phyloP scores from a whole-genome alignment of 2,329 filamentous ascomycete species.

The Scedosporium dehoogii region DNA sequence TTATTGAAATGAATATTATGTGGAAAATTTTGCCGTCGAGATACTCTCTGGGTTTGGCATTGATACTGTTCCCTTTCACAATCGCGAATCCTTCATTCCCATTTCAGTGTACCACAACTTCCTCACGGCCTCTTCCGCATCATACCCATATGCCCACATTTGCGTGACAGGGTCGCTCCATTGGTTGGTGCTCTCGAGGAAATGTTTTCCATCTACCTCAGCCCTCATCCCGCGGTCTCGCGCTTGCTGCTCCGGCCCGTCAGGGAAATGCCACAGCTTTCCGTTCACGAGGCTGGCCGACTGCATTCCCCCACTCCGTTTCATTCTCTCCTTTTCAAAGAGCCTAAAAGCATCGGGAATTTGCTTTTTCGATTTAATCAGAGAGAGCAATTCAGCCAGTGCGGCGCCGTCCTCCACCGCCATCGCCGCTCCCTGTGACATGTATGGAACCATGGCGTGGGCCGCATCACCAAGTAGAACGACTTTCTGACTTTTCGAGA shows the following conservation, averaged over 20 bases:
- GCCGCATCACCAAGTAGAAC: constrained; percentile 31
- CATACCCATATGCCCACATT: constrained; percentile 38
- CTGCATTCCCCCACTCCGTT: constrained; percentile 27
- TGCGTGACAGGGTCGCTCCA: constrained; percentile 37
- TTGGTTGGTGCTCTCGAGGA: constrained; percentile 32
- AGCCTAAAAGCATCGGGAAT: constrained; percentile 21
- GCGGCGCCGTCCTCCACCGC: constrained; percentile 31
- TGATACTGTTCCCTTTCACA: too few relatives aligned
- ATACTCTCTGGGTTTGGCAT: too few relatives aligned
- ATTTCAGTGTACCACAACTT: constrained; percentile 14
- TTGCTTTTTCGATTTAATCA: constrained; percentile 16
- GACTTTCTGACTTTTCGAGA: constrained; percentile 18
- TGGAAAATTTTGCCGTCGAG: too few relatives aligned
- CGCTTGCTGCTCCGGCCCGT: constrained; percentile 29
- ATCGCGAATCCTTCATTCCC: neutral
- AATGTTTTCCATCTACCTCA: constrained; percentile 26
- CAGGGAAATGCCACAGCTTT: constrained; percentile 34
- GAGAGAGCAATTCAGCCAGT: constrained; percentile 20
- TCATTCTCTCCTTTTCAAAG: constrained; percentile 26
- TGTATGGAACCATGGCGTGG: constrained; percentile 33
- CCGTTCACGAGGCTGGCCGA: constrained; percentile 34
- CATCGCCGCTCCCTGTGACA: constrained; percentile 33
- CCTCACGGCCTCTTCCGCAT: constrained; percentile 28
- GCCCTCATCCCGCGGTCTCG: constrained; percentile 29
- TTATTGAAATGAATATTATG: too few relatives aligned